Evolutionary conservation across 495 filamentous ascomycete genomes (phyloP).

Genomic region (Cairneyella variabilis): DNA sequence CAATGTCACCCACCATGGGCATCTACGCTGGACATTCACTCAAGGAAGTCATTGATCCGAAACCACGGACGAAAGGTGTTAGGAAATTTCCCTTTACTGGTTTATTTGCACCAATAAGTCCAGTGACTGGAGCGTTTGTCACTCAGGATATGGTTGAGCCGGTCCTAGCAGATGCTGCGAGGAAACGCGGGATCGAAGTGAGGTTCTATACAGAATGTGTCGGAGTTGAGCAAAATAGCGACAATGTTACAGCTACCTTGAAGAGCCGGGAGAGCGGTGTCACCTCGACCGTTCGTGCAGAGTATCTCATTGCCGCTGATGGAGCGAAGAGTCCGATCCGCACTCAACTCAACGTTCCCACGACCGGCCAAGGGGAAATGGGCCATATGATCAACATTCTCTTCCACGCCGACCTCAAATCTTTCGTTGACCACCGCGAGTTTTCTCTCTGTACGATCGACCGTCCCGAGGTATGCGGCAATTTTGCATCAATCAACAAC

Average conservation of each 20-base stretch:
- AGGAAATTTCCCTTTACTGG: conserved; percentile 11
- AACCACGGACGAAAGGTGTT: conserved; percentile 12
- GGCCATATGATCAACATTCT: conserved; percentile 37
- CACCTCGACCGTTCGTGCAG: neutral
- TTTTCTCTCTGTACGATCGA: conserved; percentile 37
- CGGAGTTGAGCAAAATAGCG: conserved; percentile 9
- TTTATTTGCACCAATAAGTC: conserved; percentile 44
- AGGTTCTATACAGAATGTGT: conserved; percentile 17
- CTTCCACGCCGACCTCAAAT: conserved; percentile 30
- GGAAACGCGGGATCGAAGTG: conserved; percentile 31
- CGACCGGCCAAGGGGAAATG: conserved; percentile 31
- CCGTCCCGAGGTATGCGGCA: conserved; percentile 28
- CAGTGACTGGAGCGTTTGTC: conserved; percentile 43
- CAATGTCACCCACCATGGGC: conserved; percentile 27
- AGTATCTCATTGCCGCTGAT: conserved; percentile 21
- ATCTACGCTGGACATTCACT: conserved; percentile 29
- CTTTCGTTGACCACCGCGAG: conserved; percentile 24
- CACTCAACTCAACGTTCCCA: neutral
- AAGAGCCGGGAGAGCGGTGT: neutral
- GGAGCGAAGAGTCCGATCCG: conserved; percentile 12
- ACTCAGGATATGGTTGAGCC: conserved; percentile 52
- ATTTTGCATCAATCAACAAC: conserved; percentile 37
- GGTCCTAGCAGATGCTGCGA: conserved; percentile 28
- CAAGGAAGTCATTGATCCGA: conserved; percentile 28
- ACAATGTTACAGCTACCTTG: conserved; percentile 5